phyloP scores from a whole-genome alignment of 345 rosid genomes.

The Eucalyptus melliodora region DNA sequence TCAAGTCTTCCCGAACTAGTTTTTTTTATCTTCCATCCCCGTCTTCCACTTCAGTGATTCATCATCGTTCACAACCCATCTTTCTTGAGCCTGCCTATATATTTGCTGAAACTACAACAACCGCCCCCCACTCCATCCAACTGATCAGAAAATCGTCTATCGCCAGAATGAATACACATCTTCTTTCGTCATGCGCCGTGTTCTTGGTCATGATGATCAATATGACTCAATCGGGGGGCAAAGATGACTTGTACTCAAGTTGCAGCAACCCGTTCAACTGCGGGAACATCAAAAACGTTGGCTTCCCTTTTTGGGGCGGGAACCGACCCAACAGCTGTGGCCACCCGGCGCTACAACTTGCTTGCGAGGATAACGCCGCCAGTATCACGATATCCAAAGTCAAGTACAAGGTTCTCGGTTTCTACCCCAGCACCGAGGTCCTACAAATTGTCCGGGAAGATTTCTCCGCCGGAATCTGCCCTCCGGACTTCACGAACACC shows the following conservation, averaged over 20 bases:
- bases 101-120: not conserved
- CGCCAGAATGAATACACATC: not conserved
- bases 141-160: not conserved
- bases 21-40: not conserved
- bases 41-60: not conserved
- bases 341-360: not conserved
- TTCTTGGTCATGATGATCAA: not conserved
- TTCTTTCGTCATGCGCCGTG: not conserved
- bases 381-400: conserved; percentile 1
- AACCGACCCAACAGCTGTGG: not conserved
- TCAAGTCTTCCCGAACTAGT: not conserved
- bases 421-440: rapidly evolving
- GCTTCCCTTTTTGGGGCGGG: conserved; percentile 21
- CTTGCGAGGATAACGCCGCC: not conserved
- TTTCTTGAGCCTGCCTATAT: not conserved
- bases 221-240: not conserved
- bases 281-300: not conserved
- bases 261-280: conserved; percentile 9
- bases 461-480: no score
- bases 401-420: not conserved
- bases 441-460: no score
- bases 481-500: rapidly evolving
- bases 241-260: not conserved
- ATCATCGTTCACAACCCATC: not conserved
- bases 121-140: not conserved